Conservation (phyloP, 192 early-diverging fungal species). For the Backusella tuberculispora region DNA sequence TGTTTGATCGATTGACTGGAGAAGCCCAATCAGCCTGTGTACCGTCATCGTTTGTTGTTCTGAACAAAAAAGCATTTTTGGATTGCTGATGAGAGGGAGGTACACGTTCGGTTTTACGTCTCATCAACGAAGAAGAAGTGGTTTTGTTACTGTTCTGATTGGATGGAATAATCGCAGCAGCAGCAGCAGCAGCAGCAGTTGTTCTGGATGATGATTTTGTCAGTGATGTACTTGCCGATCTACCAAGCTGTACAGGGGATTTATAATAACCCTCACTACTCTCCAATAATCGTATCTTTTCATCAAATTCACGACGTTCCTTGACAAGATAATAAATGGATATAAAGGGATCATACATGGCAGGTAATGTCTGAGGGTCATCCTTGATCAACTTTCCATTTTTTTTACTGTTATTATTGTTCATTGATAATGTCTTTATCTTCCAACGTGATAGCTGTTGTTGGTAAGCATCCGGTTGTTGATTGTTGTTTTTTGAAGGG, state of each 20-base stretch:
- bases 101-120: conserved; percentile 20
- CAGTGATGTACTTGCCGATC: conserved; percentile 15
- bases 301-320: conserved; percentile 57
- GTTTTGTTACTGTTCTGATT: background rate
- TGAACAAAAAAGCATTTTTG: background rate
- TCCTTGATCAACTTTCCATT: background rate
- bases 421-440: background rate
- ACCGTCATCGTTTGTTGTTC: conserved; percentile 5
- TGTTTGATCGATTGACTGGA: conserved; percentile 9
- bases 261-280: background rate
- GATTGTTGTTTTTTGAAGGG: background rate
- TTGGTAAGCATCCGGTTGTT: background rate
- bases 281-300: background rate
- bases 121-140: background rate
- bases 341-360: conserved; percentile 64
- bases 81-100: conserved; percentile 15
- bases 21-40: conserved; percentile 3
- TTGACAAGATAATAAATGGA: conserved; percentile 87
- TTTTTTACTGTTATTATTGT: too few species aligned
- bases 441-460: background rate
- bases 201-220: background rate
- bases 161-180: background rate
- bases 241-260: conserved; percentile 1
- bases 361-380: conserved; percentile 34
- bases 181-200: too few species aligned